A percentile compares a stretch with the other conserved stretches of the same genome.
These are phyloP conservation scores for Aphanomyces invadans DNA, from an alignment of 352 stramenopile species.

Conservation along the genomic window DNA sequence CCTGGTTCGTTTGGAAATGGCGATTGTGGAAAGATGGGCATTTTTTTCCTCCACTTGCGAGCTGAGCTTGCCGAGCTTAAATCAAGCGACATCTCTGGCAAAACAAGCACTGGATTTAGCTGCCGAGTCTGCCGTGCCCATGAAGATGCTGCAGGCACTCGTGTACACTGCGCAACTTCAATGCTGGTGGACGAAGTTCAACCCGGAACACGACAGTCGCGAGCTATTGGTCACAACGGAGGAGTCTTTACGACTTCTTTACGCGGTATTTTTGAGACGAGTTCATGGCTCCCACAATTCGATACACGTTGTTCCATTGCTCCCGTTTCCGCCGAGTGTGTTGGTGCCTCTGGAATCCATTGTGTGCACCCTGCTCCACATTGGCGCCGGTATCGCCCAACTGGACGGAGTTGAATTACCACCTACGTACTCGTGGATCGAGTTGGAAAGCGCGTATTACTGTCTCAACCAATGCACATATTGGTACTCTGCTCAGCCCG, in stretches of 20 bases:
- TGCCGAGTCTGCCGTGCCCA: background rate
- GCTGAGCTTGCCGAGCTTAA: background rate
- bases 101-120: conserved; percentile 14
- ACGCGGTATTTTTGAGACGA: conserved; percentile 67
- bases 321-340: conserved; percentile 15
- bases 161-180: background rate
- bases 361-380: background rate
- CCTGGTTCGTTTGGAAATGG: conserved; percentile 38
- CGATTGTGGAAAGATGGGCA: background rate
- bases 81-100: background rate
- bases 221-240: conserved; percentile 36
- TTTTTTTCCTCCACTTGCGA: no score
- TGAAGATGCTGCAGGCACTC: conserved; percentile 10
- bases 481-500: background rate
- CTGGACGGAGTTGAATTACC: background rate
- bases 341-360: conserved; percentile 5
- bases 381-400: background rate
- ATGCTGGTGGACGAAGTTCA: background rate
- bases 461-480: conserved; percentile 10
- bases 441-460: background rate
- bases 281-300: conserved; percentile 27
- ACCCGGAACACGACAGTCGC: background rate
- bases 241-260: conserved; percentile 62
- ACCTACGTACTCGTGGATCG: background rate
- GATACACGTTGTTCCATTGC: conserved; percentile 15